phyloP scores from a whole-genome alignment of 495 filamentous ascomycete species.

The Hypoxylon lienhwacheense region DNA sequence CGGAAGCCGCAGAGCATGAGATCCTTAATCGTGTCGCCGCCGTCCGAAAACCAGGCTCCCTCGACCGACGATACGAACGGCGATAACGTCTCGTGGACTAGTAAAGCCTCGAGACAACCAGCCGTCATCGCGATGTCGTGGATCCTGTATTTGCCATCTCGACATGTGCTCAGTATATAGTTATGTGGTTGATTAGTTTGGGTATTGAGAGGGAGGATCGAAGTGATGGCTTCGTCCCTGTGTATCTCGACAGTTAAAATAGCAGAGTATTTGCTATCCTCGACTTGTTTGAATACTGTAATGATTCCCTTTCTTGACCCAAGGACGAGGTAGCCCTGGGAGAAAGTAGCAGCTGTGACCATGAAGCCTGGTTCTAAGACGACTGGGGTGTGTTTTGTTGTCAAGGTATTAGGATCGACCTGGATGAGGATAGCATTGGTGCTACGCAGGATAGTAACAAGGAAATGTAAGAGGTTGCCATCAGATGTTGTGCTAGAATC shows the following conservation, averaged over 20 bases:
- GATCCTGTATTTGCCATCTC: constrained; percentile 74
- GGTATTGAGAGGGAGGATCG: constrained; percentile 52
- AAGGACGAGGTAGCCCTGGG: constrained; percentile 57
- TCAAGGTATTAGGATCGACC: constrained; percentile 25
- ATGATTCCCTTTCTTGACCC: constrained; percentile 69
- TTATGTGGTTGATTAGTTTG: constrained; percentile 17
- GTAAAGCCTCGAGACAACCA: constrained; percentile 13
- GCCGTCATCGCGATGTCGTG: constrained; percentile 40
- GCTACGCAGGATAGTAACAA: constrained; percentile 32
- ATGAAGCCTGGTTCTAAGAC: constrained; percentile 39
- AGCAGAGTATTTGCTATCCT: constrained; percentile 35
- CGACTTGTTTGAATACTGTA: constrained; percentile 50
- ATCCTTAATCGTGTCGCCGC: constrained; percentile 40
- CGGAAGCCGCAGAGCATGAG: constrained; percentile 80
- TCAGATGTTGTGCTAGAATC: constrained; percentile 1
- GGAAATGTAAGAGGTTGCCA: constrained; percentile 4
- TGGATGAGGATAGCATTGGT: constrained; percentile 28
- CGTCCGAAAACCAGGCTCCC: constrained; percentile 59
- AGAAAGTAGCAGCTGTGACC: constrained; percentile 45
- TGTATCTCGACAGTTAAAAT: constrained; percentile 49
- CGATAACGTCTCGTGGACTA: constrained; percentile 52
- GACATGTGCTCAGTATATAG: constrained; percentile 66
- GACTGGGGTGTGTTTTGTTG: constrained; percentile 18
- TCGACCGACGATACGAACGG: constrained; percentile 71
- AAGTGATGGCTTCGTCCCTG: constrained; percentile 69